phyloP scores from a whole-genome alignment of 2,329 filamentous ascomycete genomes.

The Aspergillus sp. region DNA sequence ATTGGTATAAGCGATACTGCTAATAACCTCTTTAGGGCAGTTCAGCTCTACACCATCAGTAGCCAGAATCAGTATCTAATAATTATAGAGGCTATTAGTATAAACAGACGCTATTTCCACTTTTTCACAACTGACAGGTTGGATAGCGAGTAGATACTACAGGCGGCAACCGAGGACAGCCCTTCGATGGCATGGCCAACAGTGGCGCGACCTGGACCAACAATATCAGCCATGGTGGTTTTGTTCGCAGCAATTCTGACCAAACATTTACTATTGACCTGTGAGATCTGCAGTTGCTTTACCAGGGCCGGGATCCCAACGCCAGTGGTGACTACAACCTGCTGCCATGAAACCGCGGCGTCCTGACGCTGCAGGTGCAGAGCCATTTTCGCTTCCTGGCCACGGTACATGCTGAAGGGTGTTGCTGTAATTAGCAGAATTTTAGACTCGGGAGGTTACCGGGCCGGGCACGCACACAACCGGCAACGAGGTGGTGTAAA shows the following conservation, averaged over 20 bases:
- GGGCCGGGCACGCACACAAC: too few relatives aligned
- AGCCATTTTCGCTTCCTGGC: too few relatives aligned
- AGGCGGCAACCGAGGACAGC: conserved; percentile 57
- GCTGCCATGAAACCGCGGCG: conserved; percentile 56
- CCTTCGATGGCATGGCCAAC: conserved; percentile 68
- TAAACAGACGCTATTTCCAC: conserved; percentile 63
- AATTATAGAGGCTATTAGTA: conserved; percentile 63
- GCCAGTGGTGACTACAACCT: conserved; percentile 49
- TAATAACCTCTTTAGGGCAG: conserved; percentile 64
- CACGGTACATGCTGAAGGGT: too few relatives aligned
- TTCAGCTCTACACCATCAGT: conserved; percentile 63
- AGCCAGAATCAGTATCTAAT: conserved; percentile 62
- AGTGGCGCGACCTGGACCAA: conserved; percentile 65
- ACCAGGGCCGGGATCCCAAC: conserved; percentile 57
- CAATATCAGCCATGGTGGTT: conserved; percentile 66
- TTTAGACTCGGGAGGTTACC: too few relatives aligned
- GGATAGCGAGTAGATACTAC: conserved; percentile 57
- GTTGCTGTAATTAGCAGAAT: too few relatives aligned
- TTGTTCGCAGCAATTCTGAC: conserved; percentile 57
- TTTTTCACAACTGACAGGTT: conserved; percentile 63
- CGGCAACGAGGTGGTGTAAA: too few relatives aligned
- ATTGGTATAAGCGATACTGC: conserved; percentile 54
- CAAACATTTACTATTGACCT: conserved; percentile 64
- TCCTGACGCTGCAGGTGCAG: conserved; percentile 2
- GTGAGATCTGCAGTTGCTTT: conserved; percentile 65